Evolutionary conservation across 352 stramenopile genomes (phyloP), one percentile per base, ranked within the genome.

Genomic region (Phytopythium mirpurense): DNA sequence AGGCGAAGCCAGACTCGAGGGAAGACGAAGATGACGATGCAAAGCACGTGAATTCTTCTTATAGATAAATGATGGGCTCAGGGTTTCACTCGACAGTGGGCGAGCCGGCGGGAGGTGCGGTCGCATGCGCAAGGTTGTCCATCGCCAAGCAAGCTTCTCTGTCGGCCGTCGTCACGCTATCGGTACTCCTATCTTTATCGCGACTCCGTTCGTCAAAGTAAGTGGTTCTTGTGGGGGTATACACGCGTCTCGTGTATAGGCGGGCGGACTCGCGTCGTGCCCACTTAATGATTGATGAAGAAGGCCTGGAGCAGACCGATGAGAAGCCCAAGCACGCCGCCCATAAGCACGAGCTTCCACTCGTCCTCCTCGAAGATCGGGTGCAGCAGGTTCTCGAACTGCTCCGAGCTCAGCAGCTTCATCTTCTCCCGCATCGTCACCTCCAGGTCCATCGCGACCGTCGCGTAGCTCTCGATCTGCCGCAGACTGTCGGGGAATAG

Each of bases 301-400:
- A 93, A 88, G n/a, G 87, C 78, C 66, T 98, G 95, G n/a, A 96
- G 51, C 57, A 96, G 61, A 36, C 95, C 96, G 46, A 97, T 96
- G 15, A 83, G 56, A 34, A 96, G 67, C 38, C 96, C 96, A 9
- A 99, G 77, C 19, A 93, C 80, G 21, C 94, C 96, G 40, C 96
- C 96, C 66, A 98, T 96, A 46, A 98, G 67, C 66, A 99, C 98
- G 3, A 99, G 76, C 57, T 98, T 98, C 75, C 97, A 97, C 81
- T 99, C 96, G 65, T 99, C 96, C 62, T 99, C 96, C 67, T 99
- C 86, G 70, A 99, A 99, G 18, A 98, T 96, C 12, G 96, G 96
- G 62, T 99, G 96, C 56, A 99, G 68, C 21, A 99, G 68, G 42
- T 95, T 77, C 67, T 99, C 96, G 67, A 99, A 99, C 65, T 98